A percentile compares a stretch with the other conserved stretches of the same genome.
Evolutionary conservation across 1,284 basidiomycete genomes (phyloP).

Genomic region (Puccinia triticina): DNA sequence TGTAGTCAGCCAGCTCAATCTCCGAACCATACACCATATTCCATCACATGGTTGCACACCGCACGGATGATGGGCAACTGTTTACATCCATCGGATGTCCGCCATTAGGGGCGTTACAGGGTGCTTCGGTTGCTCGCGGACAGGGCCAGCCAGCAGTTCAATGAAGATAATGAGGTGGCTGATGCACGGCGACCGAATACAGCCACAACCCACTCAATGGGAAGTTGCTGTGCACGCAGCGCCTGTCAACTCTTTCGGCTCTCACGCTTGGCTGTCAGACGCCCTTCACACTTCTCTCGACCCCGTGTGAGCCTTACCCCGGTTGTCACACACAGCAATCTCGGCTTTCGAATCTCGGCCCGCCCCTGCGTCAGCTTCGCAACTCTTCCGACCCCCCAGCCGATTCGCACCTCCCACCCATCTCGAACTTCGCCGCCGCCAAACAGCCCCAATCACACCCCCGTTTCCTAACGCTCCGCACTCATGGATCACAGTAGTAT

Average conservation of each 20-base stretch:
- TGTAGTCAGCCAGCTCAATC: background rate
- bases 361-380: too few species aligned
- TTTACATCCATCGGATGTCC: too few species aligned
- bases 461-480: background rate
- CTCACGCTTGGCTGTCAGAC: background rate
- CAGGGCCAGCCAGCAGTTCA: too few species aligned
- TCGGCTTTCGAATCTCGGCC: too few species aligned
- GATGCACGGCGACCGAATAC: background rate
- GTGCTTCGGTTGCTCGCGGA: too few species aligned
- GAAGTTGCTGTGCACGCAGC: background rate
- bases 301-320: background rate
- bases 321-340: background rate
- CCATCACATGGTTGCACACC: too few species aligned
- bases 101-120: too few species aligned
- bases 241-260: background rate
- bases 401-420: too few species aligned
- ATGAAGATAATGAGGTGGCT: background rate
- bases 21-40: background rate
- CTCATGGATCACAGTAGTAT: background rate
- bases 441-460: background rate
- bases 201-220: background rate
- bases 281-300: background rate
- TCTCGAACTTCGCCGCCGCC: too few species aligned
- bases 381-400: too few species aligned
- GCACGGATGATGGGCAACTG: background rate